Percentiles rank a stretch among this genome's conserved stretches.
Conservation (phyloP, 2,329 filamentous ascomycete genomes). For the Leptographium flavum region DNA sequence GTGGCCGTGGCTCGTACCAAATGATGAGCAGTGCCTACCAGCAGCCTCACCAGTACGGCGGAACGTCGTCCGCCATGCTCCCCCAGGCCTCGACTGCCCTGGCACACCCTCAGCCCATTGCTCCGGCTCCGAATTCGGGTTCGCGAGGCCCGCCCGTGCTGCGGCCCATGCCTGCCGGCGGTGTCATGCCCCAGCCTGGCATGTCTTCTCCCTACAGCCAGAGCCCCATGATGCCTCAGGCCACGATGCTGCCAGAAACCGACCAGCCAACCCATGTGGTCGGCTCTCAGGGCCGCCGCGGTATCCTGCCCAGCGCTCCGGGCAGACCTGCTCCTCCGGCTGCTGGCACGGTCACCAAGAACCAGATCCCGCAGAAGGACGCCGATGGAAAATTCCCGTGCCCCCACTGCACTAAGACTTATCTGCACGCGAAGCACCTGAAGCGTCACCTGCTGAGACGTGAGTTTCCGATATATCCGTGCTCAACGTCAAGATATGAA, state of each 20-base stretch:
- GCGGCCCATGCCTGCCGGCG: conserved; percentile 58
- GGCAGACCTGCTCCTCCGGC: conserved; percentile 67
- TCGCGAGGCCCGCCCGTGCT: conserved; percentile 42
- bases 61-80: conserved; percentile 44
- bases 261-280: conserved; percentile 80
- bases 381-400: conserved; percentile 97
- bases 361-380: conserved; percentile 82
- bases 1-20: conserved; percentile 35
- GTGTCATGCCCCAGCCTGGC: conserved; percentile 43
- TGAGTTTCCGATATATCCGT: conserved; percentile 40
- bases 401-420: conserved; percentile 96
- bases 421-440: conserved; percentile 90
- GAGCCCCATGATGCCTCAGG: conserved; percentile 39
- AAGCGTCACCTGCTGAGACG: conserved; percentile 92
- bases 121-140: conserved; percentile 49
- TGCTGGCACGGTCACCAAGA: conserved; percentile 58
- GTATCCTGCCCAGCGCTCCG: conserved; percentile 81
- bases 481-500: neutral
- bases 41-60: conserved; percentile 39
- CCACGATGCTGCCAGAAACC: conserved; percentile 37
- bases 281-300: conserved; percentile 81
- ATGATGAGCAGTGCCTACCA: conserved; percentile 40
- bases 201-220: conserved; percentile 47
- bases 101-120: conserved; percentile 62
- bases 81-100: conserved; percentile 51